Base-by-base conservation (phyloP, 2,329 filamentous ascomycete genomes). In the Fusarium sp. region DNA sequence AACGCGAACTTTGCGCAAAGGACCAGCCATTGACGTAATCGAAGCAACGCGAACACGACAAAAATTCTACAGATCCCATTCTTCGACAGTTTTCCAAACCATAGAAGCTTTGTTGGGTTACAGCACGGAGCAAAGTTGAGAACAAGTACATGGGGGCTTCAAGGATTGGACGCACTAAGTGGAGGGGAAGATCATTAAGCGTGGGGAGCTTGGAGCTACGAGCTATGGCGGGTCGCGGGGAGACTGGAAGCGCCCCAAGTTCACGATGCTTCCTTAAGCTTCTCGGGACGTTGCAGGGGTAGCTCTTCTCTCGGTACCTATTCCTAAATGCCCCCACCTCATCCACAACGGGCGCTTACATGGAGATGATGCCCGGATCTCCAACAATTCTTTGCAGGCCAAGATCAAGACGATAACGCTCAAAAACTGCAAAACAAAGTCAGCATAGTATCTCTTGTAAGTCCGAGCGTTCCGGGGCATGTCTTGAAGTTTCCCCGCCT, bases 221-320 rank as follows among this genome's bases (percentile, higher is more conserved):
- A 75, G 73, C 73, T 75, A 67, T 72, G 60, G 70, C 71, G 73
- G 73, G 73, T 64, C 61, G 63, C 63, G 63, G 68, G 65, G 50
- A 58, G 63, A 53, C 38, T 29, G n/a, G 50, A 52, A 52, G 50
- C 32, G 34, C 34, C 32, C 50, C 32, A 53, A 53, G 24, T 53
- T 43, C 50, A 43, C 50, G 50, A 53, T 53, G 34, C 50, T 53
- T 53, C 50, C 50, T 53, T 53, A 53, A 53, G 50, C 63, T 63
- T 47, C 46, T 59, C 65, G 71, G 68, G 64, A 61, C 47, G 63
- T 47, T 72, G 54, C 73, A 75, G 70, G 73, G 73, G 63, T 74
- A 75, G 73, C 70, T 66, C 56, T 25, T 70, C 67, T 68, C 53
- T 74, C 67, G 73, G 69, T 75, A 71, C 58, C 63, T 66, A 63